Percentiles rank a stretch among this genome's conserved stretches.
Conservation (phyloP, 345 rosid species). For the Salix purpurea region DNA sequence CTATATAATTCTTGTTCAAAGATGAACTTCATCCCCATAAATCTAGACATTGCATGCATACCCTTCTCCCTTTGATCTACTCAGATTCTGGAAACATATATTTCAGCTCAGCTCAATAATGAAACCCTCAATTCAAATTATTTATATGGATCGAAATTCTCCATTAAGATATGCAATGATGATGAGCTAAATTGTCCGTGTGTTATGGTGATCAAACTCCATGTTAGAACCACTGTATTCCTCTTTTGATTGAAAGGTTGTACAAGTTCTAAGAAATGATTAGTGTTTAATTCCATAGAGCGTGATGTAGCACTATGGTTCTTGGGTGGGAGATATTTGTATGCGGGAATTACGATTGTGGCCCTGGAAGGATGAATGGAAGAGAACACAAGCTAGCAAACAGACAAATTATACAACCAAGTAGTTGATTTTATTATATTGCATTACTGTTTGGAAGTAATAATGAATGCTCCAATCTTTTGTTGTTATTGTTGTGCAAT, state of each 20-base stretch:
- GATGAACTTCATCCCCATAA: neutral
- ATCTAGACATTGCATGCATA: neutral
- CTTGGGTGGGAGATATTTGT: constrained; percentile 17
- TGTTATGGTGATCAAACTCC: neutral
- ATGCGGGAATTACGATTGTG: constrained; percentile 21
- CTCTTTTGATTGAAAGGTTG: neutral
- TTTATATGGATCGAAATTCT: neutral
- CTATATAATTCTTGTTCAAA: neutral
- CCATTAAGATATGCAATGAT: neutral
- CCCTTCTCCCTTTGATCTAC: neutral
- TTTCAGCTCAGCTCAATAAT: neutral
- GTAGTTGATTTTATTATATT: constrained; percentile 17
- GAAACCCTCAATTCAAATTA: neutral
- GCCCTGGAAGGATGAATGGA: constrained; percentile 17
- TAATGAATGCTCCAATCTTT: neutral
- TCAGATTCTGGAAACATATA: neutral
- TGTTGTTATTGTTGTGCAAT: neutral
- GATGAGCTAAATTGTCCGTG: neutral
- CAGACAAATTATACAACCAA: constrained; percentile 32
- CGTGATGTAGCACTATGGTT: neutral
- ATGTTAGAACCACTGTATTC: neutral
- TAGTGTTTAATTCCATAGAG: neutral
- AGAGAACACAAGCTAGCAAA: constrained; percentile 18
- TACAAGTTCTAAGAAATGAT: too few relatives aligned
- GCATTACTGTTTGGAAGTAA: constrained; percentile 3